Base-by-base conservation (phyloP, 495 filamentous ascomycete species). In the Aspergillus carlsbadensis region DNA sequence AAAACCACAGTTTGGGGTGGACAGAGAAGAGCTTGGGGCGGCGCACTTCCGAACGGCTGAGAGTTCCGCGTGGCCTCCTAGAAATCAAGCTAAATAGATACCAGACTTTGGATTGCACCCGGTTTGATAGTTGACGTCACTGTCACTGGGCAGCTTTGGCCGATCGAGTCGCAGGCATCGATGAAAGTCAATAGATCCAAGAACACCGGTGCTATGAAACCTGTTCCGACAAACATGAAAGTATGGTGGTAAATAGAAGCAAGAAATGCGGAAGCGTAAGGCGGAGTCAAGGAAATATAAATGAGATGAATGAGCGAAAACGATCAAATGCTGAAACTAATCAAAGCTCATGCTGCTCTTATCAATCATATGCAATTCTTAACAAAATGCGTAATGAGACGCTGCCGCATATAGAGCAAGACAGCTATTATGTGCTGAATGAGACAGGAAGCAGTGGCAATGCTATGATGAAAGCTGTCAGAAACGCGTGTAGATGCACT, bases 131-230 rank as follows among this genome's bases (percentile, higher is more conserved):
- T 17, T 49, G 33, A 2, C 24, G 14, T 31, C 33, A 39, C 39
- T 31, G 56, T 20, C 33, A 50, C 54, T 54, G 31, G 43, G 15
- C 46, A 18, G 29, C 20, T 56, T 56, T 43, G 21, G 39, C 52
- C 43, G 11, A 26, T 58, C 37, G 52, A 54, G 17, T 52, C 34
- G 29, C 5, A 26, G 13, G 50, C 11, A 22, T 26, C 37, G 33
- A 46, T 29, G 36, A 35, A 20, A 31, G 18, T 52, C 42, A 20
- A 47, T 10, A 48, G 41, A 48, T 50, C 59, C 59, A 60, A 58
- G 49, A 56, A 64, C 62, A 53, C 59, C 61, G 54, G 55, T 54
- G 58, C 47, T 50, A 56, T 65, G 48, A 58, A 34, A 52, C n/a
- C 52, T 62, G 63, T 60, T 58, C 46, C 55, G 35, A 42, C 34